A percentile compares a stretch with the other conserved stretches of the same genome.
These are phyloP conservation scores for Flaveria linearis DNA, from an alignment of 129 eudicot genomes.

Conservation along the genomic window DNA sequence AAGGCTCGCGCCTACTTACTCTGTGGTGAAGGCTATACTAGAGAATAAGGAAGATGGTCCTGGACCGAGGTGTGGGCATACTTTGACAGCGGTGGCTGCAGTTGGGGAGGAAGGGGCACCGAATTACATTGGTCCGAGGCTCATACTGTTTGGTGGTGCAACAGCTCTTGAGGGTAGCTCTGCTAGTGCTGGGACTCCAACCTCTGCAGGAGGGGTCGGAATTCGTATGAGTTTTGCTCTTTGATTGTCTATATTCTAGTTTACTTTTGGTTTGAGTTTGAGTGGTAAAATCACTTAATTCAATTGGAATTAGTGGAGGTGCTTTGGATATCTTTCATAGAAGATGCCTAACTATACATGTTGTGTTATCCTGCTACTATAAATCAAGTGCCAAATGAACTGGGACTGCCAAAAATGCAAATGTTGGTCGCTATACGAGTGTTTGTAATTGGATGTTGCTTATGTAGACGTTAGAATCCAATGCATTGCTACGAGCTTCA, in stretches of 20 bases:
- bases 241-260: no score
- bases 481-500: constrained; percentile 10
- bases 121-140: constrained; percentile 80
- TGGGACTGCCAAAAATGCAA: constrained; percentile 1
- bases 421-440: neutral
- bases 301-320: neutral
- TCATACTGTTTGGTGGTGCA: constrained; percentile 95
- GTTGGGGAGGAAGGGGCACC: constrained; percentile 92
- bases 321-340: no score
- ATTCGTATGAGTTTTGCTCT: constrained; percentile 53
- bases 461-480: neutral
- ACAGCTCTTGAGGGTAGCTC: constrained; percentile 95
- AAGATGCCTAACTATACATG: no score
- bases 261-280: neutral
- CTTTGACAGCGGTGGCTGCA: constrained; percentile 89
- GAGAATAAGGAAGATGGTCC: constrained; percentile 97
- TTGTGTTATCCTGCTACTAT: constrained; percentile 3
- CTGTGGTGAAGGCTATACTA: constrained; percentile 70
- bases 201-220: constrained; percentile 94
- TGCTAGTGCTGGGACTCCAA: constrained; percentile 69
- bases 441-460: neutral
- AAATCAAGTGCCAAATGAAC: neutral
- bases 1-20: constrained; percentile 75
- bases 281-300: neutral
- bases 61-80: constrained; percentile 96